These are phyloP conservation scores for Deuterostichococcus epilithicus DNA, from an alignment of 139 green algal genomes.

Conservation along the genomic window DNA sequence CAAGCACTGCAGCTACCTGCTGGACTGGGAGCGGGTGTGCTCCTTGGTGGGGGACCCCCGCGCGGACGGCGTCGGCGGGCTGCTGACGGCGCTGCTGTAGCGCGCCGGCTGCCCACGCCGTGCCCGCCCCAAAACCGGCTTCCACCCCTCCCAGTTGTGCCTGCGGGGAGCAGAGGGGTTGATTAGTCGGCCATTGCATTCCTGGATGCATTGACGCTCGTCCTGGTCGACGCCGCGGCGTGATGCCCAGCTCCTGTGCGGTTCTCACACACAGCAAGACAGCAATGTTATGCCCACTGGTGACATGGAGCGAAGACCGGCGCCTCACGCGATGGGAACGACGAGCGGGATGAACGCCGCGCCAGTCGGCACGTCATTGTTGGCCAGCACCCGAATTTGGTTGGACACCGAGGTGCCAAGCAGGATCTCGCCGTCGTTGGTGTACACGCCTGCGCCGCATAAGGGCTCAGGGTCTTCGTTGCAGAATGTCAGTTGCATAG, in stretches of 20 bases:
- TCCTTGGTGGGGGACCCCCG: not conserved
- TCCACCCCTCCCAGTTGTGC: not conserved
- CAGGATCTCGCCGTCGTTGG: conserved; percentile 12
- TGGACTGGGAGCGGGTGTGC: not conserved
- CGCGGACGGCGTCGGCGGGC: too few species aligned
- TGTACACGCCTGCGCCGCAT: conserved; percentile 14
- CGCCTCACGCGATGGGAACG: not conserved
- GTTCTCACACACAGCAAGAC: too few species aligned
- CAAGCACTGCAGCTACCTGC: too few species aligned
- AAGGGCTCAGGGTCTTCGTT: too few species aligned
- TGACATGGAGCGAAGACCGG: too few species aligned
- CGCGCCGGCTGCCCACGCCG: too few species aligned
- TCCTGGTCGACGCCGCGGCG: too few species aligned
- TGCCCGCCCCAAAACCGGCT: not conserved
- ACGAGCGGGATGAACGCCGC: conserved; percentile 41
- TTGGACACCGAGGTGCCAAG: conserved; percentile 38
- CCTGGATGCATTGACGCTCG: too few species aligned
- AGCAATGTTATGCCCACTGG: not conserved
- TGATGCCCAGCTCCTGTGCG: too few species aligned
- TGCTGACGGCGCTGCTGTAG: not conserved
- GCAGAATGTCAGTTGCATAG: too few species aligned
- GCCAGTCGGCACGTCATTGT: conserved; percentile 64
- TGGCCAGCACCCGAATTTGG: conserved; percentile 56
- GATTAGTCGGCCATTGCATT: not conserved
- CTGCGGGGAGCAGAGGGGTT: not conserved